phyloP scores from a whole-genome alignment of 805 yeast species.

The Yarrowia alimentaria region DNA sequence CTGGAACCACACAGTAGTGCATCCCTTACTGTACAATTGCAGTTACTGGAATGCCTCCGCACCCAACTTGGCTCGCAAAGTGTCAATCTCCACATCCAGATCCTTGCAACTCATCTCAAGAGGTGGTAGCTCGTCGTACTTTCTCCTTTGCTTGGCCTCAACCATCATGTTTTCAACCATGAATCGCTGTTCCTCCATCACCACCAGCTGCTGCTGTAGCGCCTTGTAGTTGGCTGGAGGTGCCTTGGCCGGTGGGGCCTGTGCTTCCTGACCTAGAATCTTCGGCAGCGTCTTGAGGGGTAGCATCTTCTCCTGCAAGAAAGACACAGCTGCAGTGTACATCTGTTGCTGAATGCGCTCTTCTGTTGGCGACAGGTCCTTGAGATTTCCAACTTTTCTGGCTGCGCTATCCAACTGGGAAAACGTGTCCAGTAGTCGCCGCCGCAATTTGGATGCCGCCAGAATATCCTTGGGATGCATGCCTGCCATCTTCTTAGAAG shows the following conservation, averaged over 20 bases:
- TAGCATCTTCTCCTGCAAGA: slow-evolving; percentile 65
- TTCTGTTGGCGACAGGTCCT: slow-evolving; percentile 44
- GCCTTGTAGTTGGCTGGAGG: slow-evolving; percentile 38
- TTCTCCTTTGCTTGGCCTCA: slow-evolving; percentile 61
- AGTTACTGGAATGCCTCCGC: slow-evolving; percentile 6
- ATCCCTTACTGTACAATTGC: too few species aligned
- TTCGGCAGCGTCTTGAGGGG: slow-evolving; percentile 61
- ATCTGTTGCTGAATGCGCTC: slow-evolving; percentile 52
- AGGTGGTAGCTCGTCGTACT: slow-evolving; percentile 71
- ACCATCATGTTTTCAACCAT: slow-evolving; percentile 64
- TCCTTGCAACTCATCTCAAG: slow-evolving; percentile 60
- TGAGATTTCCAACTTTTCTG: slow-evolving; percentile 36
- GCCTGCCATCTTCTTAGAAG: slow-evolving; percentile 38
- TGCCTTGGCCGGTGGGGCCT: slow-evolving; percentile 31
- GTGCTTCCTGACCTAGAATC: slow-evolving; percentile 36
- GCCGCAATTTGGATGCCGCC: slow-evolving; percentile 45
- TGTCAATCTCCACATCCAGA: slow-evolving; percentile 45
- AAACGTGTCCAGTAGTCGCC: slow-evolving; percentile 50
- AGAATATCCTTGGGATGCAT: slow-evolving; percentile 32
- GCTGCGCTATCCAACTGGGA: slow-evolving; percentile 51
- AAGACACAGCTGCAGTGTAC: slow-evolving; percentile 54
- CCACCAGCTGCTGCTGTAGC: slow-evolving; percentile 71
- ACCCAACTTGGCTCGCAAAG: slow-evolving; percentile 2
- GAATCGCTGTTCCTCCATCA: slow-evolving; percentile 77
- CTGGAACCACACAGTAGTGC: too few species aligned